Percentiles rank a stretch among this genome's conserved stretches.
Evolutionary conservation across 2,329 filamentous ascomycete species (phyloP).

Genomic region (Byssothecium circinans): DNA sequence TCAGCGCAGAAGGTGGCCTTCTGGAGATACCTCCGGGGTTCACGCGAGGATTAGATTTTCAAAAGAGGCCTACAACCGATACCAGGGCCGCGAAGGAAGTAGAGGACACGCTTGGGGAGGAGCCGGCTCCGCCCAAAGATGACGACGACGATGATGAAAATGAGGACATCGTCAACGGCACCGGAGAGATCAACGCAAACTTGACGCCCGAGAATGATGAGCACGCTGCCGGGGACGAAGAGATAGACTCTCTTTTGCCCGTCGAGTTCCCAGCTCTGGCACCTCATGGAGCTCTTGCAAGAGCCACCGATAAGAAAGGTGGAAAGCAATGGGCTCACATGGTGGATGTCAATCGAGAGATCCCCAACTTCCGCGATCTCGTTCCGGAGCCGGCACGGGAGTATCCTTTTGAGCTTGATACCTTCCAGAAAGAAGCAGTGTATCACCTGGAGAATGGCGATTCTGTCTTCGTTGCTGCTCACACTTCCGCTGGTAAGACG

Average conservation of each 20-base stretch:
- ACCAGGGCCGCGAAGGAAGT: conserved; percentile 69
- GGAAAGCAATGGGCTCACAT: conserved; percentile 96
- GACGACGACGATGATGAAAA: conserved; percentile 29
- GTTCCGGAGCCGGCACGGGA: conserved; percentile 95
- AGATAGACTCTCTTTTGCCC: conserved; percentile 84
- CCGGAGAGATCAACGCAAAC: conserved; percentile 23
- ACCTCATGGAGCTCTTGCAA: conserved; percentile 74
- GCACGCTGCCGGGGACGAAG: conserved; percentile 53
- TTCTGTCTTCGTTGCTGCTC: conserved; percentile 95
- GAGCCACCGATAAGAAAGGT: conserved; percentile 70
- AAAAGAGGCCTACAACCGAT: conserved; percentile 59
- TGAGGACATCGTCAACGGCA: conserved; percentile 17
- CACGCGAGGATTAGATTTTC: conserved; percentile 73
- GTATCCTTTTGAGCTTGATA: conserved; percentile 97
- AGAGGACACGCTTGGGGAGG: conserved; percentile 62
- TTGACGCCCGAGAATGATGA: conserved; percentile 50
- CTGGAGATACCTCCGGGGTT: conserved; percentile 83
- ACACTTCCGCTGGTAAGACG: conserved; percentile 97
- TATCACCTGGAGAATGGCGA: conserved; percentile 97
- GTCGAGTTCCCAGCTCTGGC: conserved; percentile 92
- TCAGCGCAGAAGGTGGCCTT: conserved; percentile 74
- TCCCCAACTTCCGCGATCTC: conserved; percentile 89
- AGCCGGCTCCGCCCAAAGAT: conserved; percentile 37
- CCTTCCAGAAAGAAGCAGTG: conserved; percentile 97
- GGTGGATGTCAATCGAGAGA: conserved; percentile 91